Evolutionary conservation across 2,329 filamentous ascomycete genomes (phyloP), one percentile per base, ranked within the genome.

Genomic region (Fusarium multiceps): DNA sequence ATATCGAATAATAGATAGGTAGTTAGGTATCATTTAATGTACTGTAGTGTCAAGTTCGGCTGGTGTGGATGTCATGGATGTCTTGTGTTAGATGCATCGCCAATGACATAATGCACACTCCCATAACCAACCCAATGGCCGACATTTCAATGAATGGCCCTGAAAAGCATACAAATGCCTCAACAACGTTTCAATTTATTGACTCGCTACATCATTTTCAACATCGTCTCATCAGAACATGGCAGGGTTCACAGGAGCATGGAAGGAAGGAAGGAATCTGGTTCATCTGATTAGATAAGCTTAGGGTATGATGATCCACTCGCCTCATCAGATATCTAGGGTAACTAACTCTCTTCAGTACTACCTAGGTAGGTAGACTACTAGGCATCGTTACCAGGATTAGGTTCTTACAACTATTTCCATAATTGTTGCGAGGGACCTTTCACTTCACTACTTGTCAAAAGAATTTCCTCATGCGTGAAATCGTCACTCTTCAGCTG

Each of bases 401-500:
- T 28, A 28, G 28, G 28, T n/a, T 28, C 11, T 20, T 10, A 21
- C 3, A 34, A 27, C 4, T 27, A n/a, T 21, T 21, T 3, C 4
- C n/a, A 12, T 6, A 18, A 7, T 40, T 28, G 4, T 20, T 37
- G 18, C 18, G 11, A n/a, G n/a, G 9, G 12, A 23, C 11, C 3
- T 4, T 27, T 11, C 13, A 25, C 40, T 9, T 2, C 18, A 25
- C 40, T 9, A 2, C 18, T 37, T 37, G 11, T 4, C 27, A 49
- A 37, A 25, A 11, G 21, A 23, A 37, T 11, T 28, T 9, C 16
- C 16, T 7, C 14, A 98, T 99, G 96, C 93, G 94, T 81, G 96
- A 99, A 81, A 93, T 98, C 66, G 86, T 99, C 66, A 98, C 95
- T 1, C 84, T 99, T 47, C 96, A 99, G 84, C 89, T 98, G 64